These are phyloP conservation scores for Mycena kentingensis DNA, from an alignment of 768 basidiomycete species.

Conservation along the genomic window DNA sequence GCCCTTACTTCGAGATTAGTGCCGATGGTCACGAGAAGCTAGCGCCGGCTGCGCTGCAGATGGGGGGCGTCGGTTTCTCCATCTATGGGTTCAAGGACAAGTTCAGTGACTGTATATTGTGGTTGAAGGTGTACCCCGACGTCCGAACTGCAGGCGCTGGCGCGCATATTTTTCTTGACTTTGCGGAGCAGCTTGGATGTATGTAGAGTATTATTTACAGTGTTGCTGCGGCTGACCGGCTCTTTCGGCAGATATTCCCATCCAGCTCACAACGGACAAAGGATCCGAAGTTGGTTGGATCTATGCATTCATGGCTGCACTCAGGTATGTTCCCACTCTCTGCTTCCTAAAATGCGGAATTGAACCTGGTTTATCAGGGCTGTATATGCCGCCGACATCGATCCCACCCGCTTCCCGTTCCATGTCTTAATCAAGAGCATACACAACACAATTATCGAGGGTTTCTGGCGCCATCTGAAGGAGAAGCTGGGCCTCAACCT, in stretches of 20 bases:
- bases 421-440: slow-evolving; percentile 16
- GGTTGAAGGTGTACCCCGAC: slow-evolving; percentile 6
- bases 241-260: neutral
- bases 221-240: neutral
- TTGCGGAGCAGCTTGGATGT: neutral
- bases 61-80: slow-evolving; percentile 9
- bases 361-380: neutral
- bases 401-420: slow-evolving; percentile 5
- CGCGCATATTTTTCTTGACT: slow-evolving; percentile 10
- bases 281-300: neutral
- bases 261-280: neutral
- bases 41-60: neutral
- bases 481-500: slow-evolving; percentile 21
- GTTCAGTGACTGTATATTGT: neutral
- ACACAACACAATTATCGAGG: slow-evolving; percentile 24
- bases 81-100: slow-evolving; percentile 17
- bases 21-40: slow-evolving; percentile 1
- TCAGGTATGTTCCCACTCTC: neutral
- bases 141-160: neutral
- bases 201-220: neutral
- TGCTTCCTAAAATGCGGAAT: neutral
- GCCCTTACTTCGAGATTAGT: neutral
- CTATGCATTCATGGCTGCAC: neutral
- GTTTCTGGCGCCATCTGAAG: slow-evolving; percentile 20
- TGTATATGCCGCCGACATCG: slow-evolving; percentile 17